These are phyloP conservation scores for Rhodotorula sp. DNA, from an alignment of 1,284 basidiomycete genomes.

Conservation along the genomic window DNA sequence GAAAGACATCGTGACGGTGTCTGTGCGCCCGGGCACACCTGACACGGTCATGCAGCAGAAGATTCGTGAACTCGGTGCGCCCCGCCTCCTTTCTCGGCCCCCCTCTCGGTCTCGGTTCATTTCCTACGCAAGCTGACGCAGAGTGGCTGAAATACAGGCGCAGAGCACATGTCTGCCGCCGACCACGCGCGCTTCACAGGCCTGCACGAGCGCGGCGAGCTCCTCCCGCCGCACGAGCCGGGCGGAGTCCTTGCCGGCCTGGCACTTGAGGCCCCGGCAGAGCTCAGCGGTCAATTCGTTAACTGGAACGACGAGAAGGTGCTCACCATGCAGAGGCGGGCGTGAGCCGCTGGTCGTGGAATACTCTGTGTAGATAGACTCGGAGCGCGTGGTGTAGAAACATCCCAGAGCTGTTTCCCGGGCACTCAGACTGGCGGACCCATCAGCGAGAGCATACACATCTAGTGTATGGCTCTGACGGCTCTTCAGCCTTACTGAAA, in stretches of 20 bases:
- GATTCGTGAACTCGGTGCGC: slow-evolving; percentile 39
- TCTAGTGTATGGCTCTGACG: no score
- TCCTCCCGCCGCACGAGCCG: slow-evolving; percentile 57
- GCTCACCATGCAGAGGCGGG: background rate
- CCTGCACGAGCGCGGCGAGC: slow-evolving; percentile 62
- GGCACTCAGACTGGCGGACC: no score
- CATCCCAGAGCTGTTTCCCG: no score
- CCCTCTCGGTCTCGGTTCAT: background rate
- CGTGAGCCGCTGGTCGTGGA: background rate
- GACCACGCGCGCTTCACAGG: slow-evolving; percentile 62
- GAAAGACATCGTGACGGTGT: slow-evolving; percentile 67
- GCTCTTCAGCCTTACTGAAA: no score
- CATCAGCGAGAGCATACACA: no score
- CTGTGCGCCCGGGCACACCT: slow-evolving; percentile 80
- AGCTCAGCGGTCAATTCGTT: slow-evolving; percentile 71
- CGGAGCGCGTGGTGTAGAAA: no score
- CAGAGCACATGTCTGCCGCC: slow-evolving; percentile 56
- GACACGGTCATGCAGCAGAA: slow-evolving; percentile 53
- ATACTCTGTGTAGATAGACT: background rate
- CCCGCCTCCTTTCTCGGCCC: no score
- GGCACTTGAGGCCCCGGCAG: slow-evolving; percentile 50
- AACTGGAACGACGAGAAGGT: slow-evolving; percentile 55
- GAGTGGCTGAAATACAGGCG: slow-evolving; percentile 38
- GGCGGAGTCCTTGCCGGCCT: slow-evolving; percentile 68
- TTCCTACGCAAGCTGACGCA: background rate